These are phyloP conservation scores for Leccinum solheimii DNA, from an alignment of 1,284 basidiomycete species.

Conservation along the genomic window DNA sequence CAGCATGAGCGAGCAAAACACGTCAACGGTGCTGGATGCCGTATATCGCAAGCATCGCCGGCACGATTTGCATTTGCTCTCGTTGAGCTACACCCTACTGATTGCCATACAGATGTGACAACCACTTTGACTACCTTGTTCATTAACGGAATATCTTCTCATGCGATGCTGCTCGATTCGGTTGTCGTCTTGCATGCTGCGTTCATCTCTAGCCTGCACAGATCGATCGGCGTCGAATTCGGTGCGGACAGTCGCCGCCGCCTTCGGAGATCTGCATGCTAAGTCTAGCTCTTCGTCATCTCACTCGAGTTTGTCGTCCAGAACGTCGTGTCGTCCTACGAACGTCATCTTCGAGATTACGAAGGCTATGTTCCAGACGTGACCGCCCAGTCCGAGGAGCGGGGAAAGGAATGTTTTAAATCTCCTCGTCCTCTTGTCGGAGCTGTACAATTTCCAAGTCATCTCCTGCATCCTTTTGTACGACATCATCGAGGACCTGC, in stretches of 20 bases:
- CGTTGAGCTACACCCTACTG: neutral
- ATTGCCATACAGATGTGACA: slow-evolving; percentile 66
- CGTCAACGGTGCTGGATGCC: slow-evolving; percentile 75
- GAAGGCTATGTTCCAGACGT: slow-evolving; percentile 19
- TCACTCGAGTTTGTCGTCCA: slow-evolving; percentile 81
- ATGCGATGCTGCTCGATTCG: slow-evolving; percentile 84
- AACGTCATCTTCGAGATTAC: slow-evolving; percentile 51
- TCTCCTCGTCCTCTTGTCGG: slow-evolving; percentile 83
- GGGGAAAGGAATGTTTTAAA: slow-evolving; percentile 83
- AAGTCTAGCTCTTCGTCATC: neutral
- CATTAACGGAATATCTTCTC: slow-evolving; percentile 80
- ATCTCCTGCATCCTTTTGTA: slow-evolving; percentile 87
- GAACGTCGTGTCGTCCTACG: slow-evolving; percentile 64
- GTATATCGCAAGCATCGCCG: slow-evolving; percentile 79
- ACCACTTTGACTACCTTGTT: slow-evolving; percentile 78
- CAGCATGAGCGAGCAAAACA: slow-evolving; percentile 90
- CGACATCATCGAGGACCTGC: slow-evolving; percentile 82
- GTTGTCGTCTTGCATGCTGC: slow-evolving; percentile 92
- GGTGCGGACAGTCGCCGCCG: slow-evolving; percentile 47
- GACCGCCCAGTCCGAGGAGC: slow-evolving; percentile 29
- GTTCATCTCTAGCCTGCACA: slow-evolving; percentile 82
- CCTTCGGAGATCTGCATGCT: neutral
- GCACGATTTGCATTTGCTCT: slow-evolving; percentile 57
- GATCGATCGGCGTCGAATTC: slow-evolving; percentile 87
- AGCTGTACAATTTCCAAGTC: slow-evolving; percentile 96